Base-by-base conservation (phyloP, 106 monocot genomes). In the Xerophyta viscosa region DNA sequence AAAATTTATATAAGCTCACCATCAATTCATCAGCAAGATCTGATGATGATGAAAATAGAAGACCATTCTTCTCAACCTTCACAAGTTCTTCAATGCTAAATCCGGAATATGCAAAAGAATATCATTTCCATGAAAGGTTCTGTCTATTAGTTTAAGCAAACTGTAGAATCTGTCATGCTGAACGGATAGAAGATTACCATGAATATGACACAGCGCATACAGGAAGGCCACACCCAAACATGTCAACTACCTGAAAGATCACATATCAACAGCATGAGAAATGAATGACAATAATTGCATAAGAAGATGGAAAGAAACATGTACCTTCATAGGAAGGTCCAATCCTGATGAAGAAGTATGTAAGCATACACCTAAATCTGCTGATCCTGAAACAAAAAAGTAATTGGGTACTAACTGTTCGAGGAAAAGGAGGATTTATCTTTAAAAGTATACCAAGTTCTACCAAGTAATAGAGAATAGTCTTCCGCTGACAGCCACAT, bases 321-420 rank as follows among this genome's bases (percentile, higher is more conserved):
- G 39, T 28, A 78, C 93, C 88, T 94, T 94, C 88, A 94, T 94
- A n/a, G 93, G 93, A 58, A 94, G 81, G 60, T 94, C 93, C 64
- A 88, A 81, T 24, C 88, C 84, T 56, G 93, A 94, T 45, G 93
- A 94, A 24, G 93, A 94, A 62, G 81, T 88, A 61, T 94, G 93
- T 33, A 94, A 58, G 33, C 75, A 78, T 24, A 94, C 88, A 45
- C 93, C 93, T 37, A 94, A 61, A 84, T 94, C 88, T 36, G 93
- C 80, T 43, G 93, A 88, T 39, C 93, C 93, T 94, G 77, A 10
- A 81, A 68, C 4, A 46, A 24, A 65, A 56, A 19, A 49, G 31
- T n/a, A 27, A 1, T 48, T 37, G n/a, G 0, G 57, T 3, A 42
- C 2, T 19, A 50, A 4, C 10, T 18, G 8, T 43, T 28, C 19